These are phyloP conservation scores for Lentinula aciculospora DNA, from an alignment of 768 basidiomycete genomes.

Conservation along the genomic window DNA sequence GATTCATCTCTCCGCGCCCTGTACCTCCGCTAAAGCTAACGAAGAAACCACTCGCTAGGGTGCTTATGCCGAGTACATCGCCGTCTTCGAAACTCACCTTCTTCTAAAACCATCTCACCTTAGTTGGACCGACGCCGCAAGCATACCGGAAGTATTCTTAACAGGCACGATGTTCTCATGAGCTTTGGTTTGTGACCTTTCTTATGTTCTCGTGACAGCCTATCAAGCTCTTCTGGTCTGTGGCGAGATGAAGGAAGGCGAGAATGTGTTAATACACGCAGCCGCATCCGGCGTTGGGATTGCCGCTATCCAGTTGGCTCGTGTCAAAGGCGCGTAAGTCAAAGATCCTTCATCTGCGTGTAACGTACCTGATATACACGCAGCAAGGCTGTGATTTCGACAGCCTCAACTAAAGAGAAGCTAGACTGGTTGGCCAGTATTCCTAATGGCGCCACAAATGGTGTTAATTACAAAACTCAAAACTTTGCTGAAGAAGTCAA, in stretches of 20 bases:
- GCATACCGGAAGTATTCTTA: conserved; percentile 83
- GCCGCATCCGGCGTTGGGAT: conserved; percentile 89
- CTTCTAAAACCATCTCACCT: conserved; percentile 70
- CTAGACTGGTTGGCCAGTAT: conserved; percentile 67
- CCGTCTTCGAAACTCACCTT: conserved; percentile 57
- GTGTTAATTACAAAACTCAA: conserved; percentile 79
- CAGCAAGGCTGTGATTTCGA: conserved; percentile 72
- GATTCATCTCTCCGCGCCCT: conserved; percentile 24
- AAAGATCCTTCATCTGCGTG: not conserved
- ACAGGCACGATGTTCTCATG: conserved; percentile 51
- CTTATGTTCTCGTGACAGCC: conserved; percentile 21
- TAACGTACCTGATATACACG: conserved; percentile 5
- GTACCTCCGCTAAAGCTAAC: too few species aligned
- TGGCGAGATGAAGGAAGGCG: conserved; percentile 53
- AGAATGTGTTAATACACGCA: conserved; percentile 83
- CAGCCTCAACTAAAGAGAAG: conserved; percentile 82
- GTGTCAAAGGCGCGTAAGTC: conserved; percentile 66
- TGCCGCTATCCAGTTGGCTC: conserved; percentile 83
- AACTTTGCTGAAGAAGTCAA: conserved; percentile 75
- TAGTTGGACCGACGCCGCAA: conserved; percentile 81
- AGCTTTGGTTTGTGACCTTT: not conserved
- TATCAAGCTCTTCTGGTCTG: conserved; percentile 32
- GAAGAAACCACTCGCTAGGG: conserved; percentile 50
- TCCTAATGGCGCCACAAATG: conserved; percentile 66
- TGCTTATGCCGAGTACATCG: conserved; percentile 87